These are phyloP conservation scores for Penicillium bovifimosum DNA, from an alignment of 495 filamentous ascomycete genomes.

Conservation along the genomic window DNA sequence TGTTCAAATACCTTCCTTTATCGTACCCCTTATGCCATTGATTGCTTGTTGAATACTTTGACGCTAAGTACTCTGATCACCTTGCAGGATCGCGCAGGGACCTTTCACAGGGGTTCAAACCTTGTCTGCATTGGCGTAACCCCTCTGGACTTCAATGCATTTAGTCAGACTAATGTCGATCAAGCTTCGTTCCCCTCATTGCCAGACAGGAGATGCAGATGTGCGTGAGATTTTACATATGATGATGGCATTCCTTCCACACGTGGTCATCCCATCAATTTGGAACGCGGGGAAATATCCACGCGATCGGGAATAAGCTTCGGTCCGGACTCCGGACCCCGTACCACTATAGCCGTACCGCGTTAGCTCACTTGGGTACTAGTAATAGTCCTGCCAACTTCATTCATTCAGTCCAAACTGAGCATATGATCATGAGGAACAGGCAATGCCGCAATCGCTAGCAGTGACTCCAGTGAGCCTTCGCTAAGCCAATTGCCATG, in stretches of 20 bases:
- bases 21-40: not conserved
- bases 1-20: not conserved
- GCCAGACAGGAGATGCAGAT: slow-evolving; percentile 1
- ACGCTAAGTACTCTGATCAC: not conserved
- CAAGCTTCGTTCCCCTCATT: not conserved
- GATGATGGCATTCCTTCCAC: no score
- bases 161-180: not conserved
- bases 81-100: not conserved
- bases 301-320: not conserved
- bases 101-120: not conserved
- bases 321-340: no score
- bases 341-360: no score
- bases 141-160: not conserved
- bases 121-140: not conserved
- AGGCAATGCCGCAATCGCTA: no score
- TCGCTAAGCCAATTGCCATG: not conserved
- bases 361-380: no score
- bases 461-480: no score
- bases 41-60: not conserved
- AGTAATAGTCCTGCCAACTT: no score
- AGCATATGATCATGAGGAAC: not conserved
- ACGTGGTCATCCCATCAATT: not conserved
- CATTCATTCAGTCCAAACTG: no score
- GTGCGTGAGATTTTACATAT: not conserved
- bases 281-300: not conserved